Evolutionary conservation across 2,329 filamentous ascomycete genomes (phyloP), one percentile per base, ranked within the genome.

Genomic region (Madurella fahalii): DNA sequence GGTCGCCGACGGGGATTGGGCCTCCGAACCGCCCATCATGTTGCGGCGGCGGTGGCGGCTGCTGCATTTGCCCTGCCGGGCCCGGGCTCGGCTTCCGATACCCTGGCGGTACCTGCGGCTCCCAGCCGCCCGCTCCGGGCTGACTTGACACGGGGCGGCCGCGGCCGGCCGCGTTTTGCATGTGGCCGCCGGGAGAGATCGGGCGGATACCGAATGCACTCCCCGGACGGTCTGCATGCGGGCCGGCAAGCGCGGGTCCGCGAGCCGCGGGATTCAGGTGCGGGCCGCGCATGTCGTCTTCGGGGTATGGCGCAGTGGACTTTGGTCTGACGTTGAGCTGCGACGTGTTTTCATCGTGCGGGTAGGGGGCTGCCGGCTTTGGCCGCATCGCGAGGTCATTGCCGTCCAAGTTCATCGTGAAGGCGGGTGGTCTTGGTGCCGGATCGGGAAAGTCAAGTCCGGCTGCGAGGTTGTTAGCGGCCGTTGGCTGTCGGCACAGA

Each of bases 281-380:
- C 3, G 75, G 68, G 8, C 58, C 66, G 51, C 47, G 59, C 49
- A 73, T 64, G 49, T 81, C 79, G 52, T 81, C 78, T 42, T 81
- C 79, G 3, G 79, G 79, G 57, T 82, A 82, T 0, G 79, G 79
- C 0, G 75, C 75, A 2, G 71, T 67, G 2, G 79, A 78, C 53
- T 73, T 74, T 4, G 78, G 71, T 37, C 78, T 66, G 16, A 75
- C 56, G 53, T 68, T 73, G 43, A 77, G 67, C n/a, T 75, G 77
- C 45, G 78, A 74, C 17, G 83, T 79, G 50, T 76, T 74, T 60
- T 88, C 84, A 60, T 89, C 86, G 47, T 85, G 78, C 0, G 87
- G 87, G 63, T 91, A 91, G 1, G 87, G 87, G 1, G 84, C 83
- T 18, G 80, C 76, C 9, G 84, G 80, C 53, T 75, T 79, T 15